Conservation (phyloP, 176 grass and related monocot species). For the Pontederia paniculata region DNA sequence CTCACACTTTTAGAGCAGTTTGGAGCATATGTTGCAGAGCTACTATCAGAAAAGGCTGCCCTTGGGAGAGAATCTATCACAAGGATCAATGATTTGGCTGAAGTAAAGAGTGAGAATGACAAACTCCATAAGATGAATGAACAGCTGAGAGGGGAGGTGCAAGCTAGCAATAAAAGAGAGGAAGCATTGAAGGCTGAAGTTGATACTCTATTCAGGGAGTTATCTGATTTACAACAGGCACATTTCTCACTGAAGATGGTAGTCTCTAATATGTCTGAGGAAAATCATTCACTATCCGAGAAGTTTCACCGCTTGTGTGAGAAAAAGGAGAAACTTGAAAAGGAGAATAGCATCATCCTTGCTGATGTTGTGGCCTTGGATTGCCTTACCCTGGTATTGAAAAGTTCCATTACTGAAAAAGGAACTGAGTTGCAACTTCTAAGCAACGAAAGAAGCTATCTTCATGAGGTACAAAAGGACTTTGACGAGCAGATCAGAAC, state of each 20-base stretch:
- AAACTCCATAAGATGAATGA: slow-evolving; percentile 39
- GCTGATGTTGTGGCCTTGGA: slow-evolving; percentile 47
- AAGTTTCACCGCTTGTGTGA: slow-evolving; percentile 34
- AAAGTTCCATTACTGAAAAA: slow-evolving; percentile 52
- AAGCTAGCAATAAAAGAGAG: slow-evolving; percentile 38
- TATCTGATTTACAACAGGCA: slow-evolving; percentile 59
- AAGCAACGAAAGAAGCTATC: slow-evolving; percentile 25
- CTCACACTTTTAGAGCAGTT: slow-evolving; percentile 82
- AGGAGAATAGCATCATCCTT: slow-evolving; percentile 43
- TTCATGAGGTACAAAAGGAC: slow-evolving; percentile 32
- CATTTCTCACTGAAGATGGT: slow-evolving; percentile 57
- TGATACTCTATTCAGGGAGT: slow-evolving; percentile 56
- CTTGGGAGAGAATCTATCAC: slow-evolving; percentile 51
- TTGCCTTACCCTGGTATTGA: slow-evolving; percentile 46
- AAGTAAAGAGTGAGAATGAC: slow-evolving; percentile 40
- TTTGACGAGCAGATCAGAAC: slow-evolving; percentile 47
- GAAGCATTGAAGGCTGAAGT: slow-evolving; percentile 59
- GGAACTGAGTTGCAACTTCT: slow-evolving; percentile 32
- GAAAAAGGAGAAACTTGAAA: slow-evolving; percentile 37
- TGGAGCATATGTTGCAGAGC: slow-evolving; percentile 54
- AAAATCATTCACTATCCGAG: slow-evolving; percentile 52
- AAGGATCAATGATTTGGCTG: slow-evolving; percentile 40
- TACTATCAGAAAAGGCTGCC: slow-evolving; percentile 55
- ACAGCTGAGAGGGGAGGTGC: slow-evolving; percentile 39
- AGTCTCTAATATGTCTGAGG: slow-evolving; percentile 55